Percentiles rank a stretch among this genome's conserved stretches.
These are phyloP conservation scores for Geotrichum restrictum DNA, from an alignment of 1,139 yeast species.

Conservation along the genomic window DNA sequence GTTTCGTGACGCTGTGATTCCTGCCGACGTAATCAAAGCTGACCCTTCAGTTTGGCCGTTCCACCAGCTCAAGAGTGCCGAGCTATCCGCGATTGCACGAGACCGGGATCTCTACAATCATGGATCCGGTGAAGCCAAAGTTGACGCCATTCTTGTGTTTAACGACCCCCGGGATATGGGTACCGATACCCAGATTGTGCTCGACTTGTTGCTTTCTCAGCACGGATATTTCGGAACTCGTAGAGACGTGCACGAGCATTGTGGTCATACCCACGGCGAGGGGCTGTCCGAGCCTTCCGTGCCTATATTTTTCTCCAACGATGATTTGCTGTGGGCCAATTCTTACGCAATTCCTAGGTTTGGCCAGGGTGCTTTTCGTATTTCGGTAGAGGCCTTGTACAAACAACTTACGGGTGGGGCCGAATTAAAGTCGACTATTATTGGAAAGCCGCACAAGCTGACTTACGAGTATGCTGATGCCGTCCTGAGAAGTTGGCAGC, in stretches of 20 bases:
- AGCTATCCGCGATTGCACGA: constrained; percentile 47
- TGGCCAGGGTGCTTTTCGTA: constrained; percentile 88
- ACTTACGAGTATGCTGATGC: constrained; percentile 85
- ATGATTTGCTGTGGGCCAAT: constrained; percentile 89
- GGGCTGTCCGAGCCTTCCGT: constrained; percentile 50
- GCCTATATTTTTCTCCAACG: constrained; percentile 81
- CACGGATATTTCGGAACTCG: constrained; percentile 65
- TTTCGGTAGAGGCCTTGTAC: constrained; percentile 61
- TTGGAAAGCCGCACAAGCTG: constrained; percentile 80
- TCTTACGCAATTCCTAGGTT: constrained; percentile 75
- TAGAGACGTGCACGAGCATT: constrained; percentile 35
- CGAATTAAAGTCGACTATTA: constrained; percentile 52
- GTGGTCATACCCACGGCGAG: constrained; percentile 12
- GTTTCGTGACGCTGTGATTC: constrained; percentile 69
- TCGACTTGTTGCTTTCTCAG: constrained; percentile 66
- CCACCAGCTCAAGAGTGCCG: constrained; percentile 50
- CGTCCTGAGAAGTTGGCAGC: constrained; percentile 56
- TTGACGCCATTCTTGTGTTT: constrained; percentile 70
- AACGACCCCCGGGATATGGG: constrained; percentile 92
- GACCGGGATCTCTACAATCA: constrained; percentile 23
- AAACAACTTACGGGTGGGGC: constrained; percentile 51
- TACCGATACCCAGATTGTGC: constrained; percentile 72
- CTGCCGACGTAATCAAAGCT: constrained; percentile 63
- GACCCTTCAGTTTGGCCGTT: constrained; percentile 70
- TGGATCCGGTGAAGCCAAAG: constrained; percentile 21